Base-by-base conservation (phyloP, 805 yeast species). In the Lachancea fermentati region DNA sequence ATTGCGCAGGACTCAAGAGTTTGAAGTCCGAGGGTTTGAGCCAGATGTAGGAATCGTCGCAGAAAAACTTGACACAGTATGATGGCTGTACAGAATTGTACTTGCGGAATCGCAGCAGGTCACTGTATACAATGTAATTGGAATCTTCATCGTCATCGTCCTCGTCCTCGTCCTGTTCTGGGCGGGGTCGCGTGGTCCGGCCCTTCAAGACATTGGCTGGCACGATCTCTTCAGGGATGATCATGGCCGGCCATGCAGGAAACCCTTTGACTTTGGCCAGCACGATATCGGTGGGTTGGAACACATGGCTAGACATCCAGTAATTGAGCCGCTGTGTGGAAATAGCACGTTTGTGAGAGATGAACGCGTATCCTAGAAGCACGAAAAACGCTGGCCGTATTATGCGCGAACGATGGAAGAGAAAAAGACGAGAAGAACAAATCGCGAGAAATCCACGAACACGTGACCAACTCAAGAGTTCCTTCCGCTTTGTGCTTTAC, bases 241-340 rank as follows among this genome's bases (percentile, higher is more conserved):
- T 78, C 78, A 85, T 79, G 2, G 89, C 88, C 0, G 96, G 96
- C 96, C 96, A 86, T 31, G 89, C 82, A 2, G 95, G 85, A 56
- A 79, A 86, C 6, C 95, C 94, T 54, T 85, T 86, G 35, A 86
- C 78, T 60, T 86, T 86, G 5, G 93, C 93, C 17, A 86, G 68
- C 1, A 86, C 84, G 4, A 77, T 60, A 19, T 69, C 62, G 3
- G 81, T 79, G 2, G 80, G 75, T 19, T 63, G 66, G 44, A 55
- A 69, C 22, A 45, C 51, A 1, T 57, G 58, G 17, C 26, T 22
- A 22, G 26, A 22, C 26, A 22, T 22, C 26, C 26, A 22, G 11
- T 7, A 22, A 22, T 22, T 11, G 26, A 22, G 7, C 11, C 26
- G 26, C n/a, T n/a, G n/a, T n/a, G n/a, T n/a, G n/a, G n/a, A n/a